A percentile compares a stretch with the other conserved stretches of the same genome.
Evolutionary conservation across 305 asterid genomes (phyloP).

Genomic region (Solanum hybrid): DNA sequence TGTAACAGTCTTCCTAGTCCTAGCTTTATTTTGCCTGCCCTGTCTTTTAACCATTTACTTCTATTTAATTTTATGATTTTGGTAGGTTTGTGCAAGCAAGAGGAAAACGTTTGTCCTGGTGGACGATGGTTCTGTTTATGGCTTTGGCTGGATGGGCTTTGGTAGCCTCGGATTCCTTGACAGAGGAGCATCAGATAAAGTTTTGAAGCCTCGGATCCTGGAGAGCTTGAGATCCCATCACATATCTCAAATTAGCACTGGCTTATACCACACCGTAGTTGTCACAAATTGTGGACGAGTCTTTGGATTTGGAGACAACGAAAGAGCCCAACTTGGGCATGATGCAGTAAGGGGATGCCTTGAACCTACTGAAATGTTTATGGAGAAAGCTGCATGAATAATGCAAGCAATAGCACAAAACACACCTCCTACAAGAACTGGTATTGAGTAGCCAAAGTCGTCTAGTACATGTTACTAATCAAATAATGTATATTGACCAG

Average conservation of each 20-base stretch:
- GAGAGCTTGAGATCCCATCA: slow-evolving; percentile 50
- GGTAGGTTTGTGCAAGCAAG: slow-evolving; percentile 76
- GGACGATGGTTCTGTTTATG: slow-evolving; percentile 63
- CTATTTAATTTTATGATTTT: not conserved
- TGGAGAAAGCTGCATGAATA: too few relatives aligned
- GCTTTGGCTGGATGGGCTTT: slow-evolving; percentile 78
- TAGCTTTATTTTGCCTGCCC: not conserved
- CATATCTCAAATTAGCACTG: slow-evolving; percentile 76
- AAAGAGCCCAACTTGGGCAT: slow-evolving; percentile 76
- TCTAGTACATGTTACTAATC: too few relatives aligned
- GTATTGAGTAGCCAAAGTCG: not conserved
- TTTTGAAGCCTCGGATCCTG: slow-evolving; percentile 46
- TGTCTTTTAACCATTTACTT: not conserved
- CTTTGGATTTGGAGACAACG: slow-evolving; percentile 75
- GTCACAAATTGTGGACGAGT: slow-evolving; percentile 49
- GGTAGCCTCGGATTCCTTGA: slow-evolving; percentile 80
- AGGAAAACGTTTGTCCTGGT: slow-evolving; percentile 65
- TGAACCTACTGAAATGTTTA: slow-evolving; percentile 46
- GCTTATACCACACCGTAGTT: slow-evolving; percentile 68
- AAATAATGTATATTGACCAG: not conserved
- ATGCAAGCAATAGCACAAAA: too few relatives aligned
- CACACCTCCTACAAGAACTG: not conserved
- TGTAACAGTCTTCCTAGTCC: not conserved
- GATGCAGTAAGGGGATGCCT: slow-evolving; percentile 60
- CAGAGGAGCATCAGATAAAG: slow-evolving; percentile 48